Conservation (phyloP, 345 rosid genomes). For the Durio zibethinus region DNA sequence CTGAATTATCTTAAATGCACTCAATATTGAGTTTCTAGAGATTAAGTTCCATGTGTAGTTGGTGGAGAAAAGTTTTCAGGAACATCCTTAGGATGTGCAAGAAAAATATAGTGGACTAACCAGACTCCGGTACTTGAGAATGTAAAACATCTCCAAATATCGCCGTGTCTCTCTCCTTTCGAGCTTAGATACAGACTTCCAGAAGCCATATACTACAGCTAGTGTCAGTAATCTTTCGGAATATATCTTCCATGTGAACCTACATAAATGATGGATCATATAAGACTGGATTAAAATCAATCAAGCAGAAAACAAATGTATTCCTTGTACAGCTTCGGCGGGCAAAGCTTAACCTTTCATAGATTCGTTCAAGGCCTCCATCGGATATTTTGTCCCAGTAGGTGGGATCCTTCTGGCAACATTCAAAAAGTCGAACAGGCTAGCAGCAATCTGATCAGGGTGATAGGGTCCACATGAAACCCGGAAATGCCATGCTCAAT, state of each 20-base stretch:
- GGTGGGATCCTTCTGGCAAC: slow-evolving; percentile 52
- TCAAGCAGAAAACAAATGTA: background rate
- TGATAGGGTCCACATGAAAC: slow-evolving; percentile 88
- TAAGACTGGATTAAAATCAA: background rate
- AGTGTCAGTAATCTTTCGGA: slow-evolving; percentile 58
- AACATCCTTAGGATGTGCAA: background rate
- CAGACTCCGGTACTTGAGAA: slow-evolving; percentile 56
- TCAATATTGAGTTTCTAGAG: background rate
- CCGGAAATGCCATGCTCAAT: slow-evolving; percentile 80
- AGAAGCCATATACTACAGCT: slow-evolving; percentile 65
- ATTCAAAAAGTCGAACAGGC: slow-evolving; percentile 57
- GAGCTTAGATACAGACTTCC: slow-evolving; percentile 66
- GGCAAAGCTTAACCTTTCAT: slow-evolving; percentile 55
- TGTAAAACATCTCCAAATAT: slow-evolving; percentile 65
- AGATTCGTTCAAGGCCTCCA: slow-evolving; percentile 67
- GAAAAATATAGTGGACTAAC: slow-evolving; percentile 26
- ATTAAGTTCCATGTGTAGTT: background rate
- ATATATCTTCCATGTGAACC: slow-evolving; percentile 65
- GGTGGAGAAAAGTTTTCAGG: background rate
- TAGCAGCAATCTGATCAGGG: slow-evolving; percentile 64
- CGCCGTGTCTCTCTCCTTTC: slow-evolving; percentile 60
- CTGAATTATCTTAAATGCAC: background rate
- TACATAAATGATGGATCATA: background rate
- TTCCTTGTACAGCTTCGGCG: background rate
- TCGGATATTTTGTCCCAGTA: slow-evolving; percentile 66